Evolutionary conservation across 2,329 filamentous ascomycete species (phyloP).

Genomic region (Pestalotiopsis sp.): DNA sequence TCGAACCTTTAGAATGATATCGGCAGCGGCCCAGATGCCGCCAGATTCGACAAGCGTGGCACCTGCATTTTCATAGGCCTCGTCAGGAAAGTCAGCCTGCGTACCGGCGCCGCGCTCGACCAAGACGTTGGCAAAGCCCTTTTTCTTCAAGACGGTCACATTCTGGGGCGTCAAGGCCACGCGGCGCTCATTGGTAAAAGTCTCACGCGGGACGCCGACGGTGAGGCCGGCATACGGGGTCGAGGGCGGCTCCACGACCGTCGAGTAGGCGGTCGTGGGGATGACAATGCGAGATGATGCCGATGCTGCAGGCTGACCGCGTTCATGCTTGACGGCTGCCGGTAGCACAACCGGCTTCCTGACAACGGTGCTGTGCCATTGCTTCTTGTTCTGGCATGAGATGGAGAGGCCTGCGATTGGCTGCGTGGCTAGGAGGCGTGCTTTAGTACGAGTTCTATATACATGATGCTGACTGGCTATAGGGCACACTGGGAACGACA

Average conservation of each 20-base stretch:
- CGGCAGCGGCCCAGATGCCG: slow-evolving; percentile 72
- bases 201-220: slow-evolving; percentile 79
- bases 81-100: slow-evolving; percentile 75
- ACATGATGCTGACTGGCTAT: slow-evolving; percentile 1
- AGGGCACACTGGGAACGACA: not conserved
- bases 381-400: slow-evolving; percentile 19
- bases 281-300: slow-evolving; percentile 20
- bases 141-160: slow-evolving; percentile 79
- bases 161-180: slow-evolving; percentile 87
- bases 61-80: slow-evolving; percentile 76
- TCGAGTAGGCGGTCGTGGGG: slow-evolving; percentile 31
- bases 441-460: slow-evolving; percentile 24
- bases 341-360: slow-evolving; percentile 32
- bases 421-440: slow-evolving; percentile 26
- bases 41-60: slow-evolving; percentile 73
- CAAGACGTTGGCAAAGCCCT: slow-evolving; percentile 77
- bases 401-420: slow-evolving; percentile 19
- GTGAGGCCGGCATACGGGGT: slow-evolving; percentile 72
- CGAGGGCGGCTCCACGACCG: slow-evolving; percentile 40
- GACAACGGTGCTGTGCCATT: slow-evolving; percentile 28
- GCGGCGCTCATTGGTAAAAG: slow-evolving; percentile 76
- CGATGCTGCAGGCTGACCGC: slow-evolving; percentile 20
- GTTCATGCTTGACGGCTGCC: slow-evolving; percentile 25
- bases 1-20: slow-evolving; percentile 85
- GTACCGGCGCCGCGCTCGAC: slow-evolving; percentile 81